These are phyloP conservation scores for Balakata baccata DNA, from an alignment of 345 rosid species.

Conservation along the genomic window DNA sequence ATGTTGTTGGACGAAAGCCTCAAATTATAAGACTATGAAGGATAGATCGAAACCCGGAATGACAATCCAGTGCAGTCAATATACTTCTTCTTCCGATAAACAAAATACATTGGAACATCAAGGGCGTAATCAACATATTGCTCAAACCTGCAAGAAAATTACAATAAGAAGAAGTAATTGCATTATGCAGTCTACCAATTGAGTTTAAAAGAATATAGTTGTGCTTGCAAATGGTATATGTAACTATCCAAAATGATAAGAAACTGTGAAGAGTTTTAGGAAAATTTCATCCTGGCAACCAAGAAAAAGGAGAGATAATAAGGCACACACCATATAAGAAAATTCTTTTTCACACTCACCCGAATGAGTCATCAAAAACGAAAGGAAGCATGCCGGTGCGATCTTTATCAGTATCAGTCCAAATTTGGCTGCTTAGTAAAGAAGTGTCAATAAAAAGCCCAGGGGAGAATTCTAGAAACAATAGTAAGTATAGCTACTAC, in stretches of 20 bases:
- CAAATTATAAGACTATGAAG: slow-evolving; percentile 35
- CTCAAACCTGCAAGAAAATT: slow-evolving; percentile 70
- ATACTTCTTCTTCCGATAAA: slow-evolving; percentile 75
- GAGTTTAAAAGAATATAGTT: background rate
- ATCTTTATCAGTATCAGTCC: slow-evolving; percentile 91
- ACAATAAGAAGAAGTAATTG: background rate
- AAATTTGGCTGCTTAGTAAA: slow-evolving; percentile 69
- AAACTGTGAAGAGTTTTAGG: background rate
- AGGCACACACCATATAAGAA: background rate
- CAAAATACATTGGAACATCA: slow-evolving; percentile 99
- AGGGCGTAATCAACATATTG: slow-evolving; percentile 98
- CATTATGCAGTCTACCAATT: background rate
- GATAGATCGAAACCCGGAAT: slow-evolving; percentile 80
- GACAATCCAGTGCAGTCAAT: slow-evolving; percentile 94
- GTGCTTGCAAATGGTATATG: background rate
- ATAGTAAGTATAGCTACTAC: slow-evolving; percentile 5
- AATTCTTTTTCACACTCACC: slow-evolving; percentile 47
- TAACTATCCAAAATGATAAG: background rate
- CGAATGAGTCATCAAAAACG: slow-evolving; percentile 85
- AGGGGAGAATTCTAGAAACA: slow-evolving; percentile 1
- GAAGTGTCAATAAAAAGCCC: slow-evolving; percentile 21
- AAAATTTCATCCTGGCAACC: background rate
- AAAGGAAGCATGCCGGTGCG: slow-evolving; percentile 97
- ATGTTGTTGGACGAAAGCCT: slow-evolving; percentile 14
- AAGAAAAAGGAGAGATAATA: background rate